Percentiles rank a stretch among this genome's conserved stretches.
These are phyloP conservation scores for Gardenia jasminoides DNA, from an alignment of 257 asterid genomes.

Conservation along the genomic window DNA sequence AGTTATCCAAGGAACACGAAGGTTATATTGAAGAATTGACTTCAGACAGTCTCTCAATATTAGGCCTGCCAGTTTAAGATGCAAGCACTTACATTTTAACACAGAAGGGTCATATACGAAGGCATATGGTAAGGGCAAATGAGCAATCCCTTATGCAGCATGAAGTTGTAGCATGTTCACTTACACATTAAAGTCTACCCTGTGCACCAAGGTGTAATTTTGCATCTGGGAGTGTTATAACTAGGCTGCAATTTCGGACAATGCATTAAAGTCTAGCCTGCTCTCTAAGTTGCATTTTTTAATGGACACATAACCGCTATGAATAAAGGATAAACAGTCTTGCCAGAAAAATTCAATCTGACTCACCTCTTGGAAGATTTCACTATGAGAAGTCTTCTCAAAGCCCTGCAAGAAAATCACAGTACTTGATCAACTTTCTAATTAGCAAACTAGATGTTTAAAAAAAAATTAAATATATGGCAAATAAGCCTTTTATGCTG, in stretches of 20 bases:
- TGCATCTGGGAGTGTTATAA: background rate
- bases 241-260: background rate
- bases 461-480: background rate
- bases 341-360: conserved; percentile 1
- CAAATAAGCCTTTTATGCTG: background rate
- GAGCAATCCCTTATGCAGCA: background rate
- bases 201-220: background rate
- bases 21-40: background rate
- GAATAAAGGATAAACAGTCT: background rate
- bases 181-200: too few relatives aligned
- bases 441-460: conserved; percentile 1
- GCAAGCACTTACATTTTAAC: too few relatives aligned
- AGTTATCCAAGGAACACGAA: background rate
- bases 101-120: background rate
- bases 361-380: conserved; percentile 81
- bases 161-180: too few relatives aligned
- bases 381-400: conserved; percentile 57
- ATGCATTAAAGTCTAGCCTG: background rate
- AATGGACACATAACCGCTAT: background rate
- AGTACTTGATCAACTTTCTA: conserved; percentile 11
- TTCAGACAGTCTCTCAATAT: background rate
- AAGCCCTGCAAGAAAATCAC: conserved; percentile 56
- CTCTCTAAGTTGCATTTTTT: background rate
- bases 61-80: background rate
- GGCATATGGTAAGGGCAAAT: background rate